Evolutionary conservation across 2,329 filamentous ascomycete species (phyloP).

Genomic region (Talaromyces rugulosus): DNA sequence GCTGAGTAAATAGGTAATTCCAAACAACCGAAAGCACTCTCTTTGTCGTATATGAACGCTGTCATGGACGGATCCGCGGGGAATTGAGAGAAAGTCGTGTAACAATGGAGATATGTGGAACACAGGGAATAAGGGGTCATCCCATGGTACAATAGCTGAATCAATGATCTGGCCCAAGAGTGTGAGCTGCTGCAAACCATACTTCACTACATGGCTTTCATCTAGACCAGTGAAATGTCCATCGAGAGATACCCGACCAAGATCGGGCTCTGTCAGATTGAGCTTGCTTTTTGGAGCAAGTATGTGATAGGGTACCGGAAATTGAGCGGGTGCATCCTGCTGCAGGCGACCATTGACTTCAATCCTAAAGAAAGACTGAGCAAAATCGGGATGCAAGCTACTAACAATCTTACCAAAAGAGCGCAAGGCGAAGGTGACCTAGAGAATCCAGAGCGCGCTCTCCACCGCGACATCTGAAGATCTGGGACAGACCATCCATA

Average conservation of each 20-base stretch:
- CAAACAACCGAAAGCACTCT: background rate
- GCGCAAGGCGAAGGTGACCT: background rate
- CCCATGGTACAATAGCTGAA: background rate
- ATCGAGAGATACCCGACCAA: background rate
- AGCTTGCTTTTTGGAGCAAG: background rate
- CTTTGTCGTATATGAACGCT: background rate
- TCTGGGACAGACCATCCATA: constrained; percentile 1
- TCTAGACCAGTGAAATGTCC: background rate
- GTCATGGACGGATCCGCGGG: background rate
- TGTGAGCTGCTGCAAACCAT: background rate
- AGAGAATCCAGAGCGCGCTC: background rate
- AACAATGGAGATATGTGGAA: background rate
- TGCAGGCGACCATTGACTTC: constrained; percentile 1
- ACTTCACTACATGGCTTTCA: background rate
- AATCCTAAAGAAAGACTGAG: background rate
- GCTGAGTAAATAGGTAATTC: background rate
- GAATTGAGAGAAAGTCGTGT: background rate
- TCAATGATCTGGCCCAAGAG: background rate
- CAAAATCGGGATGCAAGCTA: background rate
- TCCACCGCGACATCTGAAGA: background rate
- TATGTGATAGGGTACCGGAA: background rate
- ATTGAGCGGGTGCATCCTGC: background rate
- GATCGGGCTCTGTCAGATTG: background rate
- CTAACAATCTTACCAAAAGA: background rate
- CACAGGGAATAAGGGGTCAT: background rate